A percentile compares a stretch with the other conserved stretches of the same genome.
These are phyloP conservation scores for Neocucurbitaria cava DNA, from an alignment of 2,329 filamentous ascomycete species.

Conservation along the genomic window DNA sequence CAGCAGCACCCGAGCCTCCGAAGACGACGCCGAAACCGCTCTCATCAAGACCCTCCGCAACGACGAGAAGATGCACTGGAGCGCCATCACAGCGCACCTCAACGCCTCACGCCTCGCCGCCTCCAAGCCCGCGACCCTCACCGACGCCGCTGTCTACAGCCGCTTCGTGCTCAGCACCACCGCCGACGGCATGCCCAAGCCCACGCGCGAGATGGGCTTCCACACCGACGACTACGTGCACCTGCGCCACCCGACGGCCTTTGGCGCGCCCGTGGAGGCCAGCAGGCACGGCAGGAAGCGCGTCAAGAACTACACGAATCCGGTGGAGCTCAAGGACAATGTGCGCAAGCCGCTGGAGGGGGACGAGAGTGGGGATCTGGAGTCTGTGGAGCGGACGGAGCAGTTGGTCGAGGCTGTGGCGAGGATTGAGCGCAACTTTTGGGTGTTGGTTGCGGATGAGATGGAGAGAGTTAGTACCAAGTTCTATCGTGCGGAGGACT, in stretches of 20 bases:
- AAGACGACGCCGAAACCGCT: constrained; percentile 41
- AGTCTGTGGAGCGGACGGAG: constrained; percentile 26
- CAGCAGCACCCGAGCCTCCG: neutral
- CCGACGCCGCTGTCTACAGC: constrained; percentile 43
- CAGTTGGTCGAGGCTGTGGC: constrained; percentile 38
- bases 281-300: constrained; percentile 31
- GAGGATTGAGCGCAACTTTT: constrained; percentile 38
- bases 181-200: constrained; percentile 30
- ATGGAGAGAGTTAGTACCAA: constrained; percentile 34
- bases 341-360: constrained; percentile 18
- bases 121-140: constrained; percentile 28
- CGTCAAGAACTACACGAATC: constrained; percentile 26
- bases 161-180: constrained; percentile 45
- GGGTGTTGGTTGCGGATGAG: constrained; percentile 41
- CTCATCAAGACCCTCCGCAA: constrained; percentile 42
- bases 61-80: constrained; percentile 33
- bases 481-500: constrained; percentile 25
- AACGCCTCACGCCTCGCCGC: constrained; percentile 28
- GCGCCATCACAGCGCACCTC: constrained; percentile 34
- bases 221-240: constrained; percentile 44
- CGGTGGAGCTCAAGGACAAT: constrained; percentile 32
- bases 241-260: constrained; percentile 26
- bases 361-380: constrained; percentile 17
- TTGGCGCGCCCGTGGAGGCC: constrained; percentile 2
- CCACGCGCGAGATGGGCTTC: constrained; percentile 36